phyloP scores from a whole-genome alignment of 1,284 basidiomycete genomes.

The Moniliella sp. region DNA sequence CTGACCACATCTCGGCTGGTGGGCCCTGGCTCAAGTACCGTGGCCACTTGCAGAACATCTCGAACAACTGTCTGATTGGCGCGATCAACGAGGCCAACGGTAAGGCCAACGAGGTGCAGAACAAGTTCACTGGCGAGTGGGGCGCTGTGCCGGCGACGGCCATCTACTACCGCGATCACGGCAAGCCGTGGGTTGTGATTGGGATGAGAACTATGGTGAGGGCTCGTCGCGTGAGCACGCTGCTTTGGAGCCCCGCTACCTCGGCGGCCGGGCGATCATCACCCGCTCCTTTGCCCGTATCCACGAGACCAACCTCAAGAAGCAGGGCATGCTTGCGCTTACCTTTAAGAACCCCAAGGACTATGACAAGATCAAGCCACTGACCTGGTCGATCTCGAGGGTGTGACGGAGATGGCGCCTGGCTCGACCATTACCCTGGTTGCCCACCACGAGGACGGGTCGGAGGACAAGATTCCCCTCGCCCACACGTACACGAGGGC shows the following conservation, averaged over 20 bases:
- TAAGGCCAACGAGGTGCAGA: conserved; percentile 82
- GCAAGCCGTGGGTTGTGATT: conserved; percentile 84
- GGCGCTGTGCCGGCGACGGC: conserved; percentile 64
- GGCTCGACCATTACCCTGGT: conserved; percentile 23
- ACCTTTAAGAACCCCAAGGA: conserved; percentile 26
- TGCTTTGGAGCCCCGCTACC: conserved; percentile 86
- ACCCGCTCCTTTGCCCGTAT: conserved; percentile 91
- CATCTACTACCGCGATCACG: conserved; percentile 65
- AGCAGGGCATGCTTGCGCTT: conserved; percentile 21
- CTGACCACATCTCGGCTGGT: conserved; percentile 56
- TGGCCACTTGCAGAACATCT: conserved; percentile 95
- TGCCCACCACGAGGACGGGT: conserved; percentile 28
- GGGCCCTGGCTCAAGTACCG: conserved; percentile 98
- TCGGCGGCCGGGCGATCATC: conserved; percentile 85
- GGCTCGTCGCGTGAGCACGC: conserved; percentile 94
- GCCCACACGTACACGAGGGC: conserved; percentile 28
- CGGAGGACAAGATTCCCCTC: conserved; percentile 23
- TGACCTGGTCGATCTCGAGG: conserved; percentile 23
- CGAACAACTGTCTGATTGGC: conserved; percentile 83
- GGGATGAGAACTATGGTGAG: conserved; percentile 72
- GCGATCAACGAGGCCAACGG: conserved; percentile 85
- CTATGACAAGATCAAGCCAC: conserved; percentile 29
- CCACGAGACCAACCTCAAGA: conserved; percentile 43
- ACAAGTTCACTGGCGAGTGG: conserved; percentile 68
- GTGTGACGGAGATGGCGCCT: conserved; percentile 24